Base-by-base conservation (phyloP, 2,329 filamentous ascomycete genomes). In the Myriangium duriaei region DNA sequence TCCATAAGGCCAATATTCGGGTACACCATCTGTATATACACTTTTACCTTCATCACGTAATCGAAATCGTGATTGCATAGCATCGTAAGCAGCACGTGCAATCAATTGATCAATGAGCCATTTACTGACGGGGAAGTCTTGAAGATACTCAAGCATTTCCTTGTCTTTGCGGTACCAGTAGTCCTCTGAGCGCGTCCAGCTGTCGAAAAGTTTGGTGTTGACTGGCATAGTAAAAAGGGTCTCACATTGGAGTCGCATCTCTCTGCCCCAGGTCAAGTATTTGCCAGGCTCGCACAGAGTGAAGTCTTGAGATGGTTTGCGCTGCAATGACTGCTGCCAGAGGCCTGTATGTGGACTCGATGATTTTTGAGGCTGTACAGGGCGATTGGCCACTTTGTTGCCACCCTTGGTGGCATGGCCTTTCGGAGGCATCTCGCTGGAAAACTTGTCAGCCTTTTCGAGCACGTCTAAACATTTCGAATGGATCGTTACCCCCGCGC, bases 321-420 rank as follows among this genome's bases (percentile, higher is more conserved):
- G n/a, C 32, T 34, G 28, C 36, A 39, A 32, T 47, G 42, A 30
- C 46, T 42, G 15, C 30, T 7, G 37, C 28, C 14, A 16, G 42
- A 16, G 11, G 32, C 21, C 21, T n/a, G 21, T 26, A 26, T n/a
- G n/a, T 7, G 21, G n/a, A n/a, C 7, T 26, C 7, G 7, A 7
- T 7, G 21, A n/a, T n/a, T n/a, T 26, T n/a, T 7, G 21, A n/a
- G 7, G 7, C 21, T 26, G 21, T n/a, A 7, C n/a, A n/a, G 7
- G 7, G n/a, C 21, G 21, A 7, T 26, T 26, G 21, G n/a, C 21
- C 7, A 26, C n/a, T 26, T 26, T 26, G 21, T 7, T 26, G n/a
- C 21, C 21, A n/a, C 7, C 21, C 21, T 26, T 26, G 21, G 7
- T 7, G 21, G 21, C n/a, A 26, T 26, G 7, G 7, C n/a, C 7